phyloP scores from a whole-genome alignment of 495 filamentous ascomycete genomes.

The Penicillium paradoxum region DNA sequence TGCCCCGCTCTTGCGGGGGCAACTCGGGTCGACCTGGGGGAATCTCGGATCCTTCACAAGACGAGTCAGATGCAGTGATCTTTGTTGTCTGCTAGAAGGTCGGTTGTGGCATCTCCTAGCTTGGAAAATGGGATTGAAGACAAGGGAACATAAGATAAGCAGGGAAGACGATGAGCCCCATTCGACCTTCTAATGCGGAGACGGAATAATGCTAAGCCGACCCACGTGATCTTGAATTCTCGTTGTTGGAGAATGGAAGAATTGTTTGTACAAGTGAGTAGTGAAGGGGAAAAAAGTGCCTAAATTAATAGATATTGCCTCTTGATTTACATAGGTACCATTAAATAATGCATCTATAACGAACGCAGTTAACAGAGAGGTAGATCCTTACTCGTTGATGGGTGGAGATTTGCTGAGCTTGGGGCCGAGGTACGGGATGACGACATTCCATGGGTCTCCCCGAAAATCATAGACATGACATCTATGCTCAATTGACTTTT shows the following conservation, averaged over 20 bases:
- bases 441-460: slow-evolving; percentile 11
- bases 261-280: background rate
- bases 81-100: background rate
- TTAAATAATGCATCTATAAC: no score
- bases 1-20: slow-evolving; percentile 31
- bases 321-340: no score
- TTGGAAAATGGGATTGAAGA: slow-evolving; percentile 2
- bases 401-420: no score
- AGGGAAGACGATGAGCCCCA: slow-evolving; percentile 14
- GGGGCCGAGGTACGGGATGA: slow-evolving; percentile 17
- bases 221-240: slow-evolving; percentile 13
- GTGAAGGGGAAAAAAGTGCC: background rate
- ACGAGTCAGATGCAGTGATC: background rate
- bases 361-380: no score
- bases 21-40: slow-evolving; percentile 12
- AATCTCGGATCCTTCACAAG: slow-evolving; percentile 1
- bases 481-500: slow-evolving; percentile 1
- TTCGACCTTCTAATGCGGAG: slow-evolving; percentile 21
- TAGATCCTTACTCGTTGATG: no score
- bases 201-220: slow-evolving; percentile 14
- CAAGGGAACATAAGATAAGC: background rate
- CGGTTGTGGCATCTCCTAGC: background rate
- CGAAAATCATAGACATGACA: background rate
- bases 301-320: no score
- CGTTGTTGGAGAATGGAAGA: background rate